Conservation (phyloP, 2,329 filamentous ascomycete genomes). For the Colletotrichum paranaense region DNA sequence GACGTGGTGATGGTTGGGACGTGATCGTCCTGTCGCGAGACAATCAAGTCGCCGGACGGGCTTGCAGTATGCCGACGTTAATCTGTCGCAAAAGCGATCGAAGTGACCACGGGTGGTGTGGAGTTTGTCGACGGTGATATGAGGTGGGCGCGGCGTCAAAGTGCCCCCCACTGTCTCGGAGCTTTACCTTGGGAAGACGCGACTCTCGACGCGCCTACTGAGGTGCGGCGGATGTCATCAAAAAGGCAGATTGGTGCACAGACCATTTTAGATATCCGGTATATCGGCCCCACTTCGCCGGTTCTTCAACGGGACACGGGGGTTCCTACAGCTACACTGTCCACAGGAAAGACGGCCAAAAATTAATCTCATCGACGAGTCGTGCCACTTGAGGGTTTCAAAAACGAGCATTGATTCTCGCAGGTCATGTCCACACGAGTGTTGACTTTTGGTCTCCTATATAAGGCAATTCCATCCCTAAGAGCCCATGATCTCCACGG, state of each 20-base stretch:
- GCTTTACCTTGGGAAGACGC: slow-evolving; percentile 8
- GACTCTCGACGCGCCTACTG: slow-evolving; percentile 9
- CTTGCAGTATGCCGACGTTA: background rate
- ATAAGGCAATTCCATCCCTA: too few relatives aligned
- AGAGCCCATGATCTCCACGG: too few relatives aligned
- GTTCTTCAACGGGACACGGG: background rate
- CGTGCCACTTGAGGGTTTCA: too few relatives aligned
- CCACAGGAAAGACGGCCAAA: background rate
- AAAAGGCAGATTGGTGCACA: slow-evolving; percentile 5
- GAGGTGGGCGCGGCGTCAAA: background rate
- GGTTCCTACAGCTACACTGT: background rate
- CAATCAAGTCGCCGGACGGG: background rate
- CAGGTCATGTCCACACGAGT: too few relatives aligned
- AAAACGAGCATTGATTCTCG: too few relatives aligned
- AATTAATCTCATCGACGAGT: too few relatives aligned
- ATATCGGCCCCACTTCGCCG: slow-evolving; percentile 17
- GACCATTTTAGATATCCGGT: background rate
- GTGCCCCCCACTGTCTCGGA: background rate
- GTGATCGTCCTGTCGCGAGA: background rate
- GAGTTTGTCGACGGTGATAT: background rate
- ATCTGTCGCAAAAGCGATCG: background rate
- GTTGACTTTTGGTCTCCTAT: too few relatives aligned
- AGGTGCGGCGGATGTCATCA: slow-evolving; percentile 5
- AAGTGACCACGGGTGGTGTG: background rate
- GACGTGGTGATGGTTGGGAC: background rate